Base-by-base conservation (phyloP, 2,329 filamentous ascomycete genomes). In the Ophiobolus disseminans region DNA sequence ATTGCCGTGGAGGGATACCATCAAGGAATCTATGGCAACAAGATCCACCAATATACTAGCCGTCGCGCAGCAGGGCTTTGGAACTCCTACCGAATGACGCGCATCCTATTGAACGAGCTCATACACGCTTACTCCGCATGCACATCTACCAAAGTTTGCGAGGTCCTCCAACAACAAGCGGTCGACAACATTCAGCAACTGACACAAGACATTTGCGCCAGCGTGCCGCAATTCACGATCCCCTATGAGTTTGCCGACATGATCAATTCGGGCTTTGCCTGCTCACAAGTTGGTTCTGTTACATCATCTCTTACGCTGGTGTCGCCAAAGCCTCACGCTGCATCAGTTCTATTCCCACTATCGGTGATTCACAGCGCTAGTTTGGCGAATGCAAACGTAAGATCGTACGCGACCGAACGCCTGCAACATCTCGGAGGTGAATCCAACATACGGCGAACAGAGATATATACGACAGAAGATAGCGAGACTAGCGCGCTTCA, bases 41-140 rank as follows among this genome's bases (percentile, higher is more conserved):
- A 9, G 1, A 21, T 50, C 5, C 50, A 60, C 19, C 40, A 34
- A n/a, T 57, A 60, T 25, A 17, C 32, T 4, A 48, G 22, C 21
- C 57, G 52, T 10, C 47, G 45, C 20, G 43, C 39, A 3, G 50
- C 53, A 8, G 51, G 50, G 21, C 30, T 61, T 3, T 62, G 56
- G 58, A 63, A 60, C 32, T 56, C 60, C 5, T 53, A 46, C 28
- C 48, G 54, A 9, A 59, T 63, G 48, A 39, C 55, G 9, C 53
- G 58, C 21, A 48, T 62, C 13, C 42, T 62, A 5, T 43, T 62
- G 9, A 58, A 58, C 26, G 48, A 52, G n/a, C 46, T 55, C 9
- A 32, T 48, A 19, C 43, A 53, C 22, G 38, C 25, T 5, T 26
- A 43, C 17, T 34, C 45, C 1, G 25, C 26, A 8, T 26, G 40